phyloP scores from a whole-genome alignment of 306 rosid genomes.

The Oemleria cerasiformis region DNA sequence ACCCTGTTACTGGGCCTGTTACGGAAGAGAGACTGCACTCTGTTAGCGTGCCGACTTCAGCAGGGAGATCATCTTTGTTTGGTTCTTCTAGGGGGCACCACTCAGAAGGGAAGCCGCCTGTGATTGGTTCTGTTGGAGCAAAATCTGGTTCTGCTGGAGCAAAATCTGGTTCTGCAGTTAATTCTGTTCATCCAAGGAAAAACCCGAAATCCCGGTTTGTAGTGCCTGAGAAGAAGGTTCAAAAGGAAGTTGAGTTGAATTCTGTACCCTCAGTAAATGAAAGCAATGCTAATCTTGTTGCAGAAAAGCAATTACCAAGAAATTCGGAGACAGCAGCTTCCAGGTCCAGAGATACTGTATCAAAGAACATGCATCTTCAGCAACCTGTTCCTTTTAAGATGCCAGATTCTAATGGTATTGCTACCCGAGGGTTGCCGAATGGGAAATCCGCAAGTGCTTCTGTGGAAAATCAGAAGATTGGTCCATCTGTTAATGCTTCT shows the following conservation, averaged over 20 bases:
- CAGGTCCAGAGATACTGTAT: conserved; percentile 54
- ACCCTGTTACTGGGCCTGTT: conserved; percentile 36
- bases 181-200: conserved; percentile 39
- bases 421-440: conserved; percentile 56
- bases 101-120: conserved; percentile 52
- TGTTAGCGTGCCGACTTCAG: conserved; percentile 44
- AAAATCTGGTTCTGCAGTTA: conserved; percentile 40
- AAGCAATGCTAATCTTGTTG: conserved; percentile 45
- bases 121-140: conserved; percentile 50
- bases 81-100: conserved; percentile 45
- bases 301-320: conserved; percentile 53
- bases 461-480: conserved; percentile 44
- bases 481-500: conserved; percentile 54
- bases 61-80: conserved; percentile 53
- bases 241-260: conserved; percentile 73
- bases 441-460: conserved; percentile 48
- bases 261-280: conserved; percentile 54
- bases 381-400: conserved; percentile 56
- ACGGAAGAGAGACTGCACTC: conserved; percentile 46
- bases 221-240: conserved; percentile 55
- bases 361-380: conserved; percentile 44
- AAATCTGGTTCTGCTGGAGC: conserved; percentile 44
- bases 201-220: conserved; percentile 43
- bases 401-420: conserved; percentile 55
- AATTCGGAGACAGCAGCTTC: conserved; percentile 47